phyloP scores from a whole-genome alignment of 148 eudicot species.

The Camellia sinensis region DNA sequence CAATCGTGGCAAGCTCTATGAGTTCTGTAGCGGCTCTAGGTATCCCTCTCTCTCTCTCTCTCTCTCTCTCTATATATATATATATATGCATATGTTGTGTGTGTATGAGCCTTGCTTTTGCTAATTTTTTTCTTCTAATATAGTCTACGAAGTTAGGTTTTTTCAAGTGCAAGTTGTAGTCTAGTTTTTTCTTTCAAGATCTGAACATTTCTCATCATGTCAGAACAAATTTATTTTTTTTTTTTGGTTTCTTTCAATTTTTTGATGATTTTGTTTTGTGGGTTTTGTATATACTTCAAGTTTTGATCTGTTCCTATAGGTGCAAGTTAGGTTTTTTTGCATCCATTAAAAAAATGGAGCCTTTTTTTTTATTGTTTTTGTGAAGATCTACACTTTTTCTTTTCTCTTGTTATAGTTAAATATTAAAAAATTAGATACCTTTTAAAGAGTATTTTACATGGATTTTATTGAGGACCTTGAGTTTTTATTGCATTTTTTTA shows the following conservation, averaged over 20 bases:
- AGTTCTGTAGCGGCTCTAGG: slow-evolving; percentile 10
- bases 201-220: background rate
- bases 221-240: background rate
- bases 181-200: background rate
- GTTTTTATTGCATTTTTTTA: background rate
- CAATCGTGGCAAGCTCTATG: slow-evolving; percentile 8
- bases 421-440: no score
- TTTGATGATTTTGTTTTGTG: no score
- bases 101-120: no score
- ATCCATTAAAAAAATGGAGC: background rate
- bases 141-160: no score
- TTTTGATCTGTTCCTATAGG: background rate
- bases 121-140: no score
- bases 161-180: no score
- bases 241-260: no score
- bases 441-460: background rate
- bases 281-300: background rate
- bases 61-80: background rate
- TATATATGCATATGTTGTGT: background rate
- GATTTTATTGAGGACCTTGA: background rate
- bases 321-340: background rate
- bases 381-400: background rate
- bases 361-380: no score
- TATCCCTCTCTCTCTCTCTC: background rate
- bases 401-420: background rate